Conservation (phyloP, 2,329 filamentous ascomycete species). For the Neurospora sp. region DNA sequence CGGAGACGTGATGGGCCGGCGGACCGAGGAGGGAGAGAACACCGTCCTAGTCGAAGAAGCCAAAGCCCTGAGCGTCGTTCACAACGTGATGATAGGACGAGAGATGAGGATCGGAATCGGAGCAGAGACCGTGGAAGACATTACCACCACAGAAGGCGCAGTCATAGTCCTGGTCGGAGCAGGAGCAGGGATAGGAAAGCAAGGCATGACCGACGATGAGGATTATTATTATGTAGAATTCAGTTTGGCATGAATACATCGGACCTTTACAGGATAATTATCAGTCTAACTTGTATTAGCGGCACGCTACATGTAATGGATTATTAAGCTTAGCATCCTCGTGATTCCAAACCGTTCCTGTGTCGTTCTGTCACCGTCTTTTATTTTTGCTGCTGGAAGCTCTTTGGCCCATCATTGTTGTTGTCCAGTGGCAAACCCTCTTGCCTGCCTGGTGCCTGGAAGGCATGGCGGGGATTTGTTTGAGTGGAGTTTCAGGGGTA, state of each 20-base stretch:
- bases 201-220: background rate
- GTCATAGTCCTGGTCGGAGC: constrained; percentile 12
- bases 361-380: background rate
- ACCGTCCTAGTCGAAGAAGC: constrained; percentile 26
- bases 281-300: background rate
- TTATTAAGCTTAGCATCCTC: background rate
- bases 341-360: background rate
- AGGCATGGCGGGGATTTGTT: background rate
- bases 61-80: constrained; percentile 22
- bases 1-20: constrained; percentile 11
- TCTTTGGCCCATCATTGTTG: background rate
- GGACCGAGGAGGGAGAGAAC: constrained; percentile 21
- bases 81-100: constrained; percentile 15
- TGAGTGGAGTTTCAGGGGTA: background rate
- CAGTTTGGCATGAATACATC: background rate
- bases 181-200: constrained; percentile 17
- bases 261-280: background rate
- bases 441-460: background rate
- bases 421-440: background rate
- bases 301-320: background rate
- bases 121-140: constrained; percentile 20
- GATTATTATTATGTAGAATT: background rate
- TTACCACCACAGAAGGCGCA: constrained; percentile 3
- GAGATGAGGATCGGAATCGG: constrained; percentile 23
- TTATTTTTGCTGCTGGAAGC: background rate